Base-by-base conservation (phyloP, 2,329 filamentous ascomycete genomes). In the Botrytis pseudocinerea region DNA sequence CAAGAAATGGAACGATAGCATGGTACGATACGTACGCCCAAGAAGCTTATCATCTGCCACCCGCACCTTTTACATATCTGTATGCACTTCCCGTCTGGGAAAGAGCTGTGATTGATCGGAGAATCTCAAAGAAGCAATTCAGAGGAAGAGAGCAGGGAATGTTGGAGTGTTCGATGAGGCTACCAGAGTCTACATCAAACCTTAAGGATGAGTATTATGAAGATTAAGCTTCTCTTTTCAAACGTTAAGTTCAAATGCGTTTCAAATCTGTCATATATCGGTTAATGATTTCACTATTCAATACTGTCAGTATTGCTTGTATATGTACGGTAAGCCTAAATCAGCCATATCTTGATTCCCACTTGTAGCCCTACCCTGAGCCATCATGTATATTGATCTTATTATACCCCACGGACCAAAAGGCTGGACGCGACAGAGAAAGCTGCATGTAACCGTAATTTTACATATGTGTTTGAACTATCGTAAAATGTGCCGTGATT, bases 161-260 rank as follows among this genome's bases (percentile, higher is more conserved):
- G 28, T 46, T 48, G 25, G 20, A 57, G 62, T 46, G 62, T 60
- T 72, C 32, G 48, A 60, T 61, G 32, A 70, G 64, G 48, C 66
- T 74, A 74, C 48, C 42, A 48, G 51, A 25, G 40, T 32, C 20
- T 38, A 32, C 25, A 28, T 69, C 35, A 73, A 71, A 70, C 75
- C 54, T 65, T 35, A 69, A 40, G 48, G 60, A 71, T 57, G 75
- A 69, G 73, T 57, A 16, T 42, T 42, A 68, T 72, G 35, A 54
- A 68, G 8, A 54, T 46, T 48, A 44, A n/a, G 54, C 38, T 42
- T 72, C 32, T 72, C 48, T 64, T 76, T 73, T 78, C 74, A 80
- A 79, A 78, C 73, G 71, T 73, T 70, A 73, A 76, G 70, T 68
- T 73, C 75, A 75, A 64, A 75, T 76, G 77, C 76, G 74, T 75